A percentile compares a stretch with the other conserved stretches of the same genome.
Evolutionary conservation across 495 filamentous ascomycete species (phyloP).

Genomic region (Staphylotrichum tortipilum): DNA sequence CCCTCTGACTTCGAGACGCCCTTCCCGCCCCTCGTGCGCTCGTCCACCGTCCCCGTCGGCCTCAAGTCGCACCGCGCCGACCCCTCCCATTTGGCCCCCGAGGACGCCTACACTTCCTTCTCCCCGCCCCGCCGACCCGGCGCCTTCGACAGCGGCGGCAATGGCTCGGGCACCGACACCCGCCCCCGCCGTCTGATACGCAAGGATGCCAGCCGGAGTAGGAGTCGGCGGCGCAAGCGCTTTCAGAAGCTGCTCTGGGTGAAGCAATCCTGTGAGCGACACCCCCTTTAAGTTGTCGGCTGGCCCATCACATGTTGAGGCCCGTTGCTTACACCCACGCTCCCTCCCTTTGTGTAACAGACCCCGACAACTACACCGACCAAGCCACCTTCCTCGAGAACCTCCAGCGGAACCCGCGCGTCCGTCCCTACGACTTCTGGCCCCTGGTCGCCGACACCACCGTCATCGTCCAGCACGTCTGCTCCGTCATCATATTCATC

Average conservation of each 20-base stretch:
- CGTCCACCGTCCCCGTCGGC: constrained; percentile 33
- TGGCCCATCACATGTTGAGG: neutral
- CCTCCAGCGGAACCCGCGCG: constrained; percentile 86
- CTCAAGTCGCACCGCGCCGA: constrained; percentile 32
- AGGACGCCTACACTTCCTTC: constrained; percentile 66
- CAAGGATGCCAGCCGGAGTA: constrained; percentile 28
- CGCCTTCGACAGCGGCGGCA: constrained; percentile 27
- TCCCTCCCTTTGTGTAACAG: constrained; percentile 31
- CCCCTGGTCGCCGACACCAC: constrained; percentile 90
- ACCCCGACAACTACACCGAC: constrained; percentile 98
- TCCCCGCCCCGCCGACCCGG: constrained; percentile 49
- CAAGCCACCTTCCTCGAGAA: constrained; percentile 92
- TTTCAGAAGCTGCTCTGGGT: constrained; percentile 99
- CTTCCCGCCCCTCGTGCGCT: constrained; percentile 27
- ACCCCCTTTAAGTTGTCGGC: too few species aligned
- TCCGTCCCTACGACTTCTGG: constrained; percentile 97
- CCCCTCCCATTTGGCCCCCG: constrained; percentile 60
- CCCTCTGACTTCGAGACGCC: constrained; percentile 23
- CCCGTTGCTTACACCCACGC: neutral
- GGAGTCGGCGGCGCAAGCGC: constrained; percentile 52
- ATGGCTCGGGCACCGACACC: constrained; percentile 21
- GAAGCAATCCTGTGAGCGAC: constrained; percentile 72
- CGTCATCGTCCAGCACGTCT: constrained; percentile 93
- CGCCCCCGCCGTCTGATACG: constrained; percentile 23
- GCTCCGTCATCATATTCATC: constrained; percentile 85